A percentile compares a stretch with the other conserved stretches of the same genome.
Conservation (phyloP, 805 yeast species). For the Candida vaughaniae region DNA sequence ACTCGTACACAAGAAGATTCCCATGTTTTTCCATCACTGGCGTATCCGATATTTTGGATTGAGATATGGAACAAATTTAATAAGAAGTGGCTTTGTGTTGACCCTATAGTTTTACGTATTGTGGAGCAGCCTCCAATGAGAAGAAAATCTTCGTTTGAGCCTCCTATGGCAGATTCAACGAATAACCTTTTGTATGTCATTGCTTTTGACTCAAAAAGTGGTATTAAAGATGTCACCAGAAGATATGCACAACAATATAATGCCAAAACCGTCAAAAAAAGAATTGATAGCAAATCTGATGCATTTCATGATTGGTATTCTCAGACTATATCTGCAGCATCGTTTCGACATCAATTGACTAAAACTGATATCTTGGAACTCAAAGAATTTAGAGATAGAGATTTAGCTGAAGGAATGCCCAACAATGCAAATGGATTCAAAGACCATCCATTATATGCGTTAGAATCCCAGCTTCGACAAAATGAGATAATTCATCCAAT, state of each 20-base stretch:
- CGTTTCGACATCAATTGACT: slow-evolving; percentile 5
- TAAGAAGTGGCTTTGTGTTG: slow-evolving; percentile 80
- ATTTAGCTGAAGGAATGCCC: slow-evolving; percentile 83
- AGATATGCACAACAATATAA: slow-evolving; percentile 72
- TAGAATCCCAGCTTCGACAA: slow-evolving; percentile 69
- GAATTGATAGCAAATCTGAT: slow-evolving; percentile 58
- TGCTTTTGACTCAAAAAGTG: slow-evolving; percentile 67
- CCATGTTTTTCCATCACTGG: slow-evolving; percentile 21
- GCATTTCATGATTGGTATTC: slow-evolving; percentile 63
- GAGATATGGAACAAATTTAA: slow-evolving; percentile 86
- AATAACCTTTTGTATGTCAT: slow-evolving; percentile 72
- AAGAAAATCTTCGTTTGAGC: slow-evolving; percentile 63
- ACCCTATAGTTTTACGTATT: slow-evolving; percentile 64
- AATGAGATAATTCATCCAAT: slow-evolving; percentile 73
- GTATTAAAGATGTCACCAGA: slow-evolving; percentile 79
- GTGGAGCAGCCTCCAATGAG: slow-evolving; percentile 61
- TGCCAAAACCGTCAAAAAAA: slow-evolving; percentile 70
- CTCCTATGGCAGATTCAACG: slow-evolving; percentile 57
- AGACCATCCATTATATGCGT: slow-evolving; percentile 81
- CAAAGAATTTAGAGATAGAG: slow-evolving; percentile 59
- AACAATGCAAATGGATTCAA: slow-evolving; percentile 77
- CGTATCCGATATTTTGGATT: slow-evolving; percentile 83
- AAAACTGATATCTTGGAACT: slow-evolving; percentile 53
- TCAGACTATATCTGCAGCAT: slow-evolving; percentile 37
- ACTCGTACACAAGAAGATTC: slow-evolving; percentile 7